Percentiles rank a stretch among this genome's conserved stretches.
Conservation (phyloP, 441 rosid genomes). For the Eutrema salsugineum region DNA sequence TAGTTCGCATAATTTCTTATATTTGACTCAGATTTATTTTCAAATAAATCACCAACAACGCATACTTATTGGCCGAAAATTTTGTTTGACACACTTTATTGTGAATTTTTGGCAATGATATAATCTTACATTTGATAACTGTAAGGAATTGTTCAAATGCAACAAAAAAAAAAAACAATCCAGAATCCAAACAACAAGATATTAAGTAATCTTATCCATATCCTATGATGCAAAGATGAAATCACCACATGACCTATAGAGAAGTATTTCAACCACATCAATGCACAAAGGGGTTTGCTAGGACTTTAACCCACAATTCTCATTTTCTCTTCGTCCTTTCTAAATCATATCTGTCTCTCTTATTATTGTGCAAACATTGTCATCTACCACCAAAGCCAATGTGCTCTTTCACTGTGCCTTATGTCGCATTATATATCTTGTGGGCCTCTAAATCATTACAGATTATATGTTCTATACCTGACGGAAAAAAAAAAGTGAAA, state of each 20-base stretch:
- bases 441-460: neutral
- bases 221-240: neutral
- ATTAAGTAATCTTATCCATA: neutral
- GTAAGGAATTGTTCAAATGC: neutral
- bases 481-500: neutral
- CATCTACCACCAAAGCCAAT: slow-evolving; percentile 15
- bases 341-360: neutral
- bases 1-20: no score
- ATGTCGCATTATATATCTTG: slow-evolving; percentile 14
- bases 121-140: neutral
- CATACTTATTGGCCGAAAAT: neutral
- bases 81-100: neutral
- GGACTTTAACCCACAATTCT: neutral
- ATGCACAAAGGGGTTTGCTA: slow-evolving; percentile 3
- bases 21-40: no score
- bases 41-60: no score
- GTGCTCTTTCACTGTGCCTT: slow-evolving; percentile 21
- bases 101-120: neutral
- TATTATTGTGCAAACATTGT: slow-evolving; percentile 24
- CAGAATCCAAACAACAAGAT: neutral
- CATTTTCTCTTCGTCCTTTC: neutral
- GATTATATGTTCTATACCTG: neutral
- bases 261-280: neutral
- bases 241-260: neutral
- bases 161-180: neutral